Evolutionary conservation across 768 basidiomycete genomes (phyloP), one percentile per base, ranked within the genome.

Genomic region (Boletus huronensis): DNA sequence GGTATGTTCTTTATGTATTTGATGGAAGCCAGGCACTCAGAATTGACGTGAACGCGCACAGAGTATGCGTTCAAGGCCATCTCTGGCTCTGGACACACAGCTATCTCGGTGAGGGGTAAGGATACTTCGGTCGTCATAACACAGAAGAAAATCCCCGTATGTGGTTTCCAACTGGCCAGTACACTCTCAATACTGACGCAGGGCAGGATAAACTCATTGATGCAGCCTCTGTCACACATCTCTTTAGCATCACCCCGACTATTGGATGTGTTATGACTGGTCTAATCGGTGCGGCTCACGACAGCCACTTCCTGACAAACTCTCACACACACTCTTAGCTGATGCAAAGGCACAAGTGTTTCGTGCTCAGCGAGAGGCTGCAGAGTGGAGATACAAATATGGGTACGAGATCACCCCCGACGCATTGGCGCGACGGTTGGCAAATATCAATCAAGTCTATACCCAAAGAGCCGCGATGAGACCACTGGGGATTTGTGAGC

Each of bases 41-140:
- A 34, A 19, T 25, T 52, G 45, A 54, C 40, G 63, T 55, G 58
- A 55, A 54, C 28, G 50, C 56, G 49, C 28, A 48, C 57, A 98
- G 95, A 98, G 77, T 98, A 98, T 80, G 96, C 97, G 26, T 98
- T 98, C 87, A 99, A 98, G 74, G 97, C 97, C 45, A 98, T 98
- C 71, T 93, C 94, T 58, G 93, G 93, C 52, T 93, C 94, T 1
- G 96, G 94, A 1, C 93, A 98, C 66, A 98, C 97, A 2, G 85
- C 96, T 1, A 81, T 99, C 48, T 82, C 95, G 17, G 89, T 98
- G 42, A 78, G 96, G 65, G 97, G 97, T 17, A 91, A 91, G 71
- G 95, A 98, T 63, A 96, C 94, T 6, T 81, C 88, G 5, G 94
- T 98, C 8, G 90, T 98, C 39, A 94, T 99, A 64, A 98, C 96